A percentile compares a stretch with the other conserved stretches of the same genome.
phyloP scores from a whole-genome alignment of 192 early-diverging fungal species.

The Phlyctochytrium bullatum region DNA sequence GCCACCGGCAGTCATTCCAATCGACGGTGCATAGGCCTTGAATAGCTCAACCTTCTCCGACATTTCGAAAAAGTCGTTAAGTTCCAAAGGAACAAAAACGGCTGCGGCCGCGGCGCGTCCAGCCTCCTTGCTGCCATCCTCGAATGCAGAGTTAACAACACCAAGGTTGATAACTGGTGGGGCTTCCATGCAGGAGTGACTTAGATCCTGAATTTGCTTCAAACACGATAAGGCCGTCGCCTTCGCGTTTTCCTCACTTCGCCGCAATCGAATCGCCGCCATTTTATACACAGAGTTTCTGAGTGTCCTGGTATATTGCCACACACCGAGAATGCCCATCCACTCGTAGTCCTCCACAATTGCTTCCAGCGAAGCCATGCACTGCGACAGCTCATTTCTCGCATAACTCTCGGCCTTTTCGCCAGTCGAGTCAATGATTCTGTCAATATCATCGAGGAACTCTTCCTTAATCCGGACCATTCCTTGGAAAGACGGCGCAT shows the following conservation, averaged over 20 bases:
- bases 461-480: slow-evolving; percentile 71
- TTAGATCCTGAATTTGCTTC: slow-evolving; percentile 36
- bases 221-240: slow-evolving; percentile 34
- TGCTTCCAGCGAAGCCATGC: slow-evolving; percentile 67
- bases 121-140: slow-evolving; percentile 32
- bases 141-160: slow-evolving; percentile 33
- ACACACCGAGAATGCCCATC: slow-evolving; percentile 76
- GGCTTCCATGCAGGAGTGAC: slow-evolving; percentile 30
- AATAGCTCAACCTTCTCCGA: slow-evolving; percentile 50
- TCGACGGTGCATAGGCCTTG: slow-evolving; percentile 49
- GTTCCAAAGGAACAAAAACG: slow-evolving; percentile 35
- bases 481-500: slow-evolving; percentile 67
- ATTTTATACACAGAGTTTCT: slow-evolving; percentile 44
- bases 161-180: slow-evolving; percentile 34
- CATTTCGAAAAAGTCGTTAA: slow-evolving; percentile 54
- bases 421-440: slow-evolving; percentile 41
- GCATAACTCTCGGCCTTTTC: slow-evolving; percentile 27
- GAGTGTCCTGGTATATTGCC: slow-evolving; percentile 84
- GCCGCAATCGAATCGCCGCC: slow-evolving; percentile 35
- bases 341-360: slow-evolving; percentile 70
- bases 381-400: slow-evolving; percentile 35
- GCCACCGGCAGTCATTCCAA: slow-evolving; percentile 40
- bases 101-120: slow-evolving; percentile 17
- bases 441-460: slow-evolving; percentile 57
- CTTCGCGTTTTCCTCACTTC: slow-evolving; percentile 43